Evolutionary conservation across 768 basidiomycete species (phyloP), one percentile per base, ranked within the genome.

Genomic region (Megacollybia marginata): DNA sequence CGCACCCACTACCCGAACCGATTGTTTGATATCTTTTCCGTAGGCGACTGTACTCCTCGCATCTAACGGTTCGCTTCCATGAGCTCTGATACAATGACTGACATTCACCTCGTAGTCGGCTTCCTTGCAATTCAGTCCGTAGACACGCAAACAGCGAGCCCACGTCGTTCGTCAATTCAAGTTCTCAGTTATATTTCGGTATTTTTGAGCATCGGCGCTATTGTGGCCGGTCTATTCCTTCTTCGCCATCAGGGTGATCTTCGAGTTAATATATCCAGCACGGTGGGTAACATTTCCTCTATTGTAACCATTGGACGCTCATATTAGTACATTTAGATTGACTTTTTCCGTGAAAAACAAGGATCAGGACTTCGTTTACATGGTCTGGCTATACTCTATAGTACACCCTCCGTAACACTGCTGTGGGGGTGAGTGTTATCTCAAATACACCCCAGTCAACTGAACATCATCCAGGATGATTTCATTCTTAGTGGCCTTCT

Each of bases 11-110:
- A 10, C 13, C 20, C 11, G 18, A n/a, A 18, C 16, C 1, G 20
- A 9, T 36, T 12, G 12, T 2, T n/a, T 7, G 40, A 16, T n/a
- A 43, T 44, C n/a, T 13, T 32, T 28, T 46, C 15, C 43, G 13
- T 35, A 83, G 80, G 73, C 72, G 1, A 78, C 77, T 0, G 78
- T 83, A 2, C 63, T 84, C 15, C 57, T 83, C 18, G 76, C 74
- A 35, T 77, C 76, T 10, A 82, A 82, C 45, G 76, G 23, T 28
- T 28, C 2, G 23, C 23, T 28, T 28, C 6, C 2, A 3, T 28
- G 23, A 28, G n/a, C 23, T 28, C 23, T 28, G 6, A 28, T 28
- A 2, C 23, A 28, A 28, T 28, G 23, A 28, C 23, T 28, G 23
- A 28, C 6, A 28, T 28, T 6, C 23, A 6, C 23, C 23, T 28